Base-by-base conservation (phyloP, 2,329 filamentous ascomycete species). In the Pseudocercospora eumusae region DNA sequence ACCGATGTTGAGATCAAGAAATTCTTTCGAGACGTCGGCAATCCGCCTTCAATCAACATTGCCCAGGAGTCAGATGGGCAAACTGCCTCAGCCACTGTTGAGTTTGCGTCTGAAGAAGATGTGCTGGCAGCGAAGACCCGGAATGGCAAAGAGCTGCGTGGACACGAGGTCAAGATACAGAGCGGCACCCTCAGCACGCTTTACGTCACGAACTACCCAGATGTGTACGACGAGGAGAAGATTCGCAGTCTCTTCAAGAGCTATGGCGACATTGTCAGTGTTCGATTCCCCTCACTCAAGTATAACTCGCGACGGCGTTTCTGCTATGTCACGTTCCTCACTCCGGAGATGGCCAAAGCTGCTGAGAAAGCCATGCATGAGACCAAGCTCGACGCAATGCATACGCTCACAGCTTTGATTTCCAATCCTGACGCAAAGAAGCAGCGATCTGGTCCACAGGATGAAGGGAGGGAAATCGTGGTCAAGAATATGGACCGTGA, bases 311-410 rank as follows among this genome's bases (percentile, higher is more conserved):
- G 91, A 69, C 90, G 95, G 31, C 89, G 95, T 23, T 99, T 99
- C 79, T 97, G 93, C 79, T 99, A 99, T 75, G 83, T 97, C 6
- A 91, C 96, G n/a, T 97, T 97, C 74, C 83, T 87, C 53, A 86
- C 86, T 31, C 77, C 83, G 2, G 82, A 83, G n/a, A 84, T 85
- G 57, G 91, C 92, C 0, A 82, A 86, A 42, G 86, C 84, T 2
- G 75, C 74, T 54, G 93, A 93, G 1, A 88, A 88, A 0, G 79
- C 85, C 62, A 83, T 96, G 54, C 84, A 97, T 71, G 89, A 89
- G 25, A 87, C 83, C 60, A 74, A 87, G 21, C 77, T 96, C 0
- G 89, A 88, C 23, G 86, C 86, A 25, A 84, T 85, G 27, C 87
- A 88, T 68, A 87, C 84, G 67, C 82, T 99, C 0, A 77, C 88